Percentiles rank a stretch among this genome's conserved stretches.
Evolutionary conservation across 331 rosid genomes (phyloP).

Genomic region (Spiraea crenata): DNA sequence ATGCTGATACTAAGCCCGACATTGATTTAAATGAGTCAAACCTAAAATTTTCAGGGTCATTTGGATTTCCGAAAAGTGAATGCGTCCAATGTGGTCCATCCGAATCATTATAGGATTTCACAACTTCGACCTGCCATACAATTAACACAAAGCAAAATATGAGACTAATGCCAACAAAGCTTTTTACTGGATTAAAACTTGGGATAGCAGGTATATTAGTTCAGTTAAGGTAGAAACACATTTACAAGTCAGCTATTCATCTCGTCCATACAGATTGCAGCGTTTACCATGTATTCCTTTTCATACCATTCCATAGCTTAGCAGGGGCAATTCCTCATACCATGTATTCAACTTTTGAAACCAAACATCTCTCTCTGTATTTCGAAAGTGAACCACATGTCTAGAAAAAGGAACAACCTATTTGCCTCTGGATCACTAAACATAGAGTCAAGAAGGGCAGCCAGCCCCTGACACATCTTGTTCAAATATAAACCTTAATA

Average conservation of each 20-base stretch:
- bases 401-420: background rate
- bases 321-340: slow-evolving; percentile 71
- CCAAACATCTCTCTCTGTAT: background rate
- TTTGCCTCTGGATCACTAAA: background rate
- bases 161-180: slow-evolving; percentile 16
- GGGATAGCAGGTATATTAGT: background rate
- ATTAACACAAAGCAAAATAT: slow-evolving; percentile 26
- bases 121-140: slow-evolving; percentile 76
- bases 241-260: background rate
- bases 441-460: background rate
- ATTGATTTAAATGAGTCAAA: slow-evolving; percentile 20
- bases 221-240: background rate
- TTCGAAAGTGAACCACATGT: background rate
- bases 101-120: slow-evolving; percentile 77
- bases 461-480: background rate
- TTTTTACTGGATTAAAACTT: background rate
- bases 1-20: background rate
- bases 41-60: slow-evolving; percentile 92
- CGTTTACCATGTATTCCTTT: background rate
- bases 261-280: background rate
- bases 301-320: background rate
- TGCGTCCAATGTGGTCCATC: slow-evolving; percentile 94
- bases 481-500: background rate
- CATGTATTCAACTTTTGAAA: slow-evolving; percentile 1
- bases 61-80: slow-evolving; percentile 97